Evolutionary conservation across 179 eudicot species (phyloP).

Genomic region (Pouteria campechiana): DNA sequence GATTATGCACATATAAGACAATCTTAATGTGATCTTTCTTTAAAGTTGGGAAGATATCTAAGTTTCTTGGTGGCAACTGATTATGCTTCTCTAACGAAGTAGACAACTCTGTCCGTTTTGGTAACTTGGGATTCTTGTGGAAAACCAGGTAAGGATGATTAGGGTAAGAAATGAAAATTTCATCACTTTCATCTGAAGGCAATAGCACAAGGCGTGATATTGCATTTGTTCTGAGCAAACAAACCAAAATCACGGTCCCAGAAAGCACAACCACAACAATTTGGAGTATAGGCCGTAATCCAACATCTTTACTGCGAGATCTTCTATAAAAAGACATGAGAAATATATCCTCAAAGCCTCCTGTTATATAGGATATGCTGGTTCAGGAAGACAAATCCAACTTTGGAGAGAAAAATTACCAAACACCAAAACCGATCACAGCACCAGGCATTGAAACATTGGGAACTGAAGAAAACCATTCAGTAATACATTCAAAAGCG

Average conservation of each 20-base stretch:
- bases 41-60: constrained; percentile 53
- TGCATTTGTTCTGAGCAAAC: constrained; percentile 11
- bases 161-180: not conserved
- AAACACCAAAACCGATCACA: no score
- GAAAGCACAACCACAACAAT: constrained; percentile 15
- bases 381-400: no score
- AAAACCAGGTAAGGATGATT: not conserved
- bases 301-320: constrained; percentile 16
- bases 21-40: constrained; percentile 55
- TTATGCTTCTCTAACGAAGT: constrained; percentile 39
- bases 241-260: constrained; percentile 19
- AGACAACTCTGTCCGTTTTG: constrained; percentile 51
- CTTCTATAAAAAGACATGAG: constrained; percentile 22
- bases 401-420: no score
- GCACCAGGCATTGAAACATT: no score
- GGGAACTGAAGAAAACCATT: no score
- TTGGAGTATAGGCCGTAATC: constrained; percentile 14
- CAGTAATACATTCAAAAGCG: no score
- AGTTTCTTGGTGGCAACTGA: constrained; percentile 57
- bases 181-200: constrained; percentile 6
- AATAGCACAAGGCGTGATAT: constrained; percentile 1
- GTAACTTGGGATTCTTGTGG: constrained; percentile 18
- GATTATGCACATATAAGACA: constrained; percentile 88
- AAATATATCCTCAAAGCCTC: no score
- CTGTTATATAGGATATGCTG: no score